These are phyloP conservation scores for Hypoxylon sp. DNA, from an alignment of 2,329 filamentous ascomycete genomes.

Conservation along the genomic window DNA sequence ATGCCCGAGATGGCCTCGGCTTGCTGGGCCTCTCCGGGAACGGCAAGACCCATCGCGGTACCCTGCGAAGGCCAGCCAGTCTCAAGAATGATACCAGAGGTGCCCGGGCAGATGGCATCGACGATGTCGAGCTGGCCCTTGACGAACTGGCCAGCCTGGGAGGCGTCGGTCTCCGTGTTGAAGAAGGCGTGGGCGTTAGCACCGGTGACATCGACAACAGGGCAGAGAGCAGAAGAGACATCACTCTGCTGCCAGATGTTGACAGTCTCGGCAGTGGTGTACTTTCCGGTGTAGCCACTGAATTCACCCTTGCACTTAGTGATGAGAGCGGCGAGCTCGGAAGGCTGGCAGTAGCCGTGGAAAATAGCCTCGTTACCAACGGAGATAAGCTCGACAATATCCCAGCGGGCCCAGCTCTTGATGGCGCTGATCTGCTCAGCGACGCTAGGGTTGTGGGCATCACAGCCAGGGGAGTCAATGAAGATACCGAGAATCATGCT, in stretches of 20 bases:
- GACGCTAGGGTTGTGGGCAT: conserved; percentile 71
- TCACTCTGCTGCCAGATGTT: conserved; percentile 79
- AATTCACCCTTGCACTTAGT: conserved; percentile 74
- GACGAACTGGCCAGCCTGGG: conserved; percentile 82
- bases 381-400: conserved; percentile 82
- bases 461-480: conserved; percentile 76
- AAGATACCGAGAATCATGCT: conserved; percentile 91
- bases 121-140: conserved; percentile 79
- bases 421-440: conserved; percentile 82
- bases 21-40: conserved; percentile 79
- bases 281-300: conserved; percentile 79
- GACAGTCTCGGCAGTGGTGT: conserved; percentile 90
- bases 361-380: conserved; percentile 94
- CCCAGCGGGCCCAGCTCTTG: conserved; percentile 79
- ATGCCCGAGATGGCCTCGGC: conserved; percentile 79
- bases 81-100: conserved; percentile 80
- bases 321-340: conserved; percentile 80
- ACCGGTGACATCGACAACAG: conserved; percentile 81
- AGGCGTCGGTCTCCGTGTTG: conserved; percentile 77
- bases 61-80: conserved; percentile 88
- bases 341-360: conserved; percentile 76
- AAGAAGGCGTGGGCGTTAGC: conserved; percentile 97
- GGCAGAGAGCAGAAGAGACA: conserved; percentile 74
- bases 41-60: conserved; percentile 77
- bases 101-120: conserved; percentile 77